Base-by-base conservation (phyloP, 306 rosid genomes). In the Lotus japonicus region DNA sequence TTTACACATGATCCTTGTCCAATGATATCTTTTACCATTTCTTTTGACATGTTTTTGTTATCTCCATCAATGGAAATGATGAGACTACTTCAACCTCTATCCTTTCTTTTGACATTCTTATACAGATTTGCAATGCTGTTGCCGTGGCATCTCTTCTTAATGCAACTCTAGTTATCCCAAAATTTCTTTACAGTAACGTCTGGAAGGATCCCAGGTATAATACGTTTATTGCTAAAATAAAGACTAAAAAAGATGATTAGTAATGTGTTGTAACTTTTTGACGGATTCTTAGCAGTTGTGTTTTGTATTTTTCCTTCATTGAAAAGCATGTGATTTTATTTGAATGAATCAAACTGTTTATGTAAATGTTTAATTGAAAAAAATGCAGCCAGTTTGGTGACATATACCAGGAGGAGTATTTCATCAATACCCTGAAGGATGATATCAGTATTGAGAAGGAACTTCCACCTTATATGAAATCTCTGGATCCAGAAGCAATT, bases 201-300 rank as follows among this genome's bases (percentile, higher is more conserved):
- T 94, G 99, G 99, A 94, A 88, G 65, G 99, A 94, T 78, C 97
- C 99, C 0, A 94, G 99, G 99, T 94, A 66, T 26, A 73, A 70
- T 23, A 46, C 58, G 36, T 46, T 61, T 26, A 28, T 43, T 10
- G 45, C 12, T 58, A 50, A 16, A 38, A 18, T 23, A 18, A 56
- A 13, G 15, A 38, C 18, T 21, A 17, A 56, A 13, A 15, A 35
- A 7, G 12, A 64, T 5, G 8, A 26, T 64, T 28, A 45, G 57
- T 5, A 9, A 44, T 23, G 59, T 41, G 15, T 61, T 42, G 17
- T 61, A 31, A 17, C 35, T 39, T 18, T 18, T 11, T 63, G 42
- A 42, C n/a, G 2, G 23, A 21, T 1, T 21, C 3, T 11, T 18
- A 17, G 2, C 11, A 13, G 45, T 41, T 23, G 43, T 49, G 9